These are phyloP conservation scores for Phytophthora sansomeana DNA, from an alignment of 352 stramenopile species.

Conservation along the genomic window DNA sequence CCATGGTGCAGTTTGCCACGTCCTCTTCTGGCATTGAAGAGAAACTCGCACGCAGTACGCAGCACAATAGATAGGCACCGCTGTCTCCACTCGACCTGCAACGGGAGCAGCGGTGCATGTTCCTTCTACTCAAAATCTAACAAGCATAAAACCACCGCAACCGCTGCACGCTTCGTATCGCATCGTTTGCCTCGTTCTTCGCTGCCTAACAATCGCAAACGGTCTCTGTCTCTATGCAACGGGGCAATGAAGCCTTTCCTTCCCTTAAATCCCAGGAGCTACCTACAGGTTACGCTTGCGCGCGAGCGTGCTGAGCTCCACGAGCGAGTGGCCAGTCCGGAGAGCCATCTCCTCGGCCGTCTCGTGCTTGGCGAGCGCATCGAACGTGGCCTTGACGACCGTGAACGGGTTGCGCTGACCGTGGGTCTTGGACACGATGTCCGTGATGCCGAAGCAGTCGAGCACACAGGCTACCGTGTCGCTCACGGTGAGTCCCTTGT, in stretches of 20 bases:
- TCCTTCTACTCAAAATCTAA: conserved; percentile 17
- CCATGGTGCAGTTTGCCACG: background rate
- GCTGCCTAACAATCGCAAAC: conserved; percentile 27
- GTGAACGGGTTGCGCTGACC: conserved; percentile 95
- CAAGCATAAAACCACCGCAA: background rate
- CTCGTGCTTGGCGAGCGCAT: conserved; percentile 95
- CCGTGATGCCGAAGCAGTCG: conserved; percentile 94
- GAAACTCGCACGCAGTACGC: conserved; percentile 4
- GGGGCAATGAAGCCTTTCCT: conserved; percentile 23
- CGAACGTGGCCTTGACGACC: conserved; percentile 95
- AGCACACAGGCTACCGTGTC: conserved; percentile 86
- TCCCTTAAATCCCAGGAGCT: conserved; percentile 23
- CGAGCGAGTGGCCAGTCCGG: conserved; percentile 91
- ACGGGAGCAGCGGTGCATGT: background rate
- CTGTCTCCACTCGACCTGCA: background rate
- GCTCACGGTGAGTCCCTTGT: conserved; percentile 80
- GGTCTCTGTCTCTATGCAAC: conserved; percentile 39
- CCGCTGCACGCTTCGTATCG: conserved; percentile 21
- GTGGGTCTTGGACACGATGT: conserved; percentile 93
- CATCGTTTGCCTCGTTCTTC: conserved; percentile 27
- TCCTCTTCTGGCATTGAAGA: background rate
- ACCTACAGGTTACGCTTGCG: conserved; percentile 74
- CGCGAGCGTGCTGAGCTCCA: conserved; percentile 82
- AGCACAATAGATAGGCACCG: conserved; percentile 28
- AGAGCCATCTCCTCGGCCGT: conserved; percentile 94